These are phyloP conservation scores for Oehlia diaphana DNA, from an alignment of 192 early-diverging fungal species.

Conservation along the genomic window DNA sequence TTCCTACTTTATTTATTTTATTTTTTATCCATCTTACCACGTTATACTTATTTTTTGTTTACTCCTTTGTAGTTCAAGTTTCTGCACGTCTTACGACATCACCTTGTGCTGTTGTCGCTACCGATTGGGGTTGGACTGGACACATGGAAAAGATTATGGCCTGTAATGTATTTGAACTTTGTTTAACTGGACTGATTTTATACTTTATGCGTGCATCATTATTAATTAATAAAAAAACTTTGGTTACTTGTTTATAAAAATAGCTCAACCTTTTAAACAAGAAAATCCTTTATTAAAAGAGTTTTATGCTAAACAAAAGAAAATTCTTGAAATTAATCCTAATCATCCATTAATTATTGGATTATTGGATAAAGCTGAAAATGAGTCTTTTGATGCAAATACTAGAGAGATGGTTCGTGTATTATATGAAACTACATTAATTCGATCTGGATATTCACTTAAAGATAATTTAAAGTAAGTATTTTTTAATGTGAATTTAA, in stretches of 20 bases:
- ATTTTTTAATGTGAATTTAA: neutral
- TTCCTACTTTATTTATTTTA: too few relatives aligned
- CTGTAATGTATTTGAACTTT: conserved; percentile 6
- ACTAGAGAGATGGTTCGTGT: conserved; percentile 51
- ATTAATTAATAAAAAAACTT: too few relatives aligned
- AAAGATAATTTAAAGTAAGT: conserved; percentile 51
- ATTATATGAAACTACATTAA: conserved; percentile 64
- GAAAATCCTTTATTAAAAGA: conserved; percentile 47
- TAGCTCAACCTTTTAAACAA: conserved; percentile 54
- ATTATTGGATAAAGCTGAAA: conserved; percentile 51
- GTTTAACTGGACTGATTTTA: too few relatives aligned
- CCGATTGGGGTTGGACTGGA: conserved; percentile 62
- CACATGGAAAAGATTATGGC: conserved; percentile 64
- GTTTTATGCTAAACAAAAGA: conserved; percentile 58
- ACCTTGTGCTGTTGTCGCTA: conserved; percentile 71
- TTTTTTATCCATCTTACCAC: neutral
- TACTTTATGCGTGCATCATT: too few relatives aligned
- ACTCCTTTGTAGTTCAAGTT: conserved; percentile 52
- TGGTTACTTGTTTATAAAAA: neutral
- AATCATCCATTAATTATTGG: conserved; percentile 60
- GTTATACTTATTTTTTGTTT: conserved; percentile 15
- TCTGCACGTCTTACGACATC: conserved; percentile 79
- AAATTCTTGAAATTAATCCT: conserved; percentile 70
- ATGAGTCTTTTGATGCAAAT: conserved; percentile 47
- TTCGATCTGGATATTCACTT: conserved; percentile 62